phyloP scores from a whole-genome alignment of 495 filamentous ascomycete genomes.

The Neurospora sp. region DNA sequence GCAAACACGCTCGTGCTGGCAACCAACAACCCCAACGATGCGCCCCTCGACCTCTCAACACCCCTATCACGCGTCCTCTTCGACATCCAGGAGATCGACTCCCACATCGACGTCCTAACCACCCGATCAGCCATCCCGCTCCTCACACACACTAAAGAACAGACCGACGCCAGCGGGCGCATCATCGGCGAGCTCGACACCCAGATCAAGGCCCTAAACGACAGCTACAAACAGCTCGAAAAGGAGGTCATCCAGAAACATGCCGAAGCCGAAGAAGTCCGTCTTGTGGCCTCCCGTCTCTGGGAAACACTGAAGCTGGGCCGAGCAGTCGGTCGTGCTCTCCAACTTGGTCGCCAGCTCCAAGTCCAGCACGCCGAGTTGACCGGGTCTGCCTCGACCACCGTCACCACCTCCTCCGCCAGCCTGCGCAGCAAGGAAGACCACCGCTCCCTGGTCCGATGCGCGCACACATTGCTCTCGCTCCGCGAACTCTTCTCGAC shows the following conservation, averaged over 20 bases:
- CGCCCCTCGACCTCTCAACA: conserved; percentile 83
- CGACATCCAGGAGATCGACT: conserved; percentile 94
- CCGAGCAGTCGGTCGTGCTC: conserved; percentile 60
- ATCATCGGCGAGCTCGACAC: conserved; percentile 64
- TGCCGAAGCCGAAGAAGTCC: conserved; percentile 69
- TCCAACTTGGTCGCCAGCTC: conserved; percentile 75
- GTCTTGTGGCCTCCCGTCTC: conserved; percentile 59
- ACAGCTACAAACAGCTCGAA: conserved; percentile 73
- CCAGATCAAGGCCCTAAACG: conserved; percentile 68
- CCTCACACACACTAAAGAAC: conserved; percentile 64
- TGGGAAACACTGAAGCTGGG: conserved; percentile 70
- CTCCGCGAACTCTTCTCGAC: conserved; percentile 61
- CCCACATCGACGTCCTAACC: conserved; percentile 83
- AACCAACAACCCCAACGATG: conserved; percentile 88
- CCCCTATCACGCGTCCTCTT: conserved; percentile 91
- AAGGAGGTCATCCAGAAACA: conserved; percentile 75
- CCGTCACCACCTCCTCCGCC: conserved; percentile 10
- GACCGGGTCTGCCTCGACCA: conserved; percentile 16
- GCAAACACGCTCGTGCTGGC: conserved; percentile 79
- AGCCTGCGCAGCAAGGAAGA: conserved; percentile 45
- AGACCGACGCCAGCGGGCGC: conserved; percentile 54
- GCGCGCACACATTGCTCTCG: conserved; percentile 62
- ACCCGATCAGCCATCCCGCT: conserved; percentile 75
- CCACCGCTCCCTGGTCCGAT: conserved; percentile 65
- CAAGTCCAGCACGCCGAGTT: conserved; percentile 63